Conservation (phyloP, 495 filamentous ascomycete species). For the Hypomontagnella monticulosa region DNA sequence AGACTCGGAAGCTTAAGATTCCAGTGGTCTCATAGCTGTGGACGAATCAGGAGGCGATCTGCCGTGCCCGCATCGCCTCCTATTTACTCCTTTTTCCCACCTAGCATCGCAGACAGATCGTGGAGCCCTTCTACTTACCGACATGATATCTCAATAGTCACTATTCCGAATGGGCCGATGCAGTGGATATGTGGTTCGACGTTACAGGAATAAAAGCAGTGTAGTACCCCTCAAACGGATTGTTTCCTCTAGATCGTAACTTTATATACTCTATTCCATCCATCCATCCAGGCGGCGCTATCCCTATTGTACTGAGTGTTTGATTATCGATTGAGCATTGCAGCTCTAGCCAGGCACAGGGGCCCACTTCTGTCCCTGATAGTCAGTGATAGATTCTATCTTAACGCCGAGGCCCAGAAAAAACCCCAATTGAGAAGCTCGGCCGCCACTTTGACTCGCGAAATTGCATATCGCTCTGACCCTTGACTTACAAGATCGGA, state of each 20-base stretch:
- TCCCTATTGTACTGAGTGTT: neutral
- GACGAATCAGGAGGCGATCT: conserved; percentile 27
- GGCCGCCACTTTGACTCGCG: conserved; percentile 21
- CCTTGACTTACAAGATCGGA: conserved; percentile 6
- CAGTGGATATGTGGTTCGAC: conserved; percentile 29
- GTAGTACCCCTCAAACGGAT: neutral
- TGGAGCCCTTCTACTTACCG: too few relatives aligned
- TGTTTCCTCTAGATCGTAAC: neutral
- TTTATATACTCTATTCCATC: too few relatives aligned
- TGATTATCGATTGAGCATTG: conserved; percentile 17
- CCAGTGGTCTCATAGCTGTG: conserved; percentile 37
- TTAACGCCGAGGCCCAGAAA: conserved; percentile 32
- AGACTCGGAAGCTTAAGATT: conserved; percentile 34
- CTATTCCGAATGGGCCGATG: conserved; percentile 34
- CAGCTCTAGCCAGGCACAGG: conserved; percentile 29
- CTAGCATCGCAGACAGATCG: too few relatives aligned
- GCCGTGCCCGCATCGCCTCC: conserved; percentile 16
- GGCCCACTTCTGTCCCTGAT: conserved; percentile 11
- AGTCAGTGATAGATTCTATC: conserved; percentile 17
- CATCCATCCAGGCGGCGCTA: neutral
- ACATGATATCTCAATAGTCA: too few relatives aligned
- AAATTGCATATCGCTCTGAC: conserved; percentile 35
- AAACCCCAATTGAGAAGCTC: conserved; percentile 19
- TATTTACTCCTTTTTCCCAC: conserved; percentile 26
- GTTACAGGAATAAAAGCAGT: conserved; percentile 33